Evolutionary conservation across 1,284 basidiomycete species (phyloP), one percentile per base, ranked within the genome.

Genomic region (Marasmius sp.): DNA sequence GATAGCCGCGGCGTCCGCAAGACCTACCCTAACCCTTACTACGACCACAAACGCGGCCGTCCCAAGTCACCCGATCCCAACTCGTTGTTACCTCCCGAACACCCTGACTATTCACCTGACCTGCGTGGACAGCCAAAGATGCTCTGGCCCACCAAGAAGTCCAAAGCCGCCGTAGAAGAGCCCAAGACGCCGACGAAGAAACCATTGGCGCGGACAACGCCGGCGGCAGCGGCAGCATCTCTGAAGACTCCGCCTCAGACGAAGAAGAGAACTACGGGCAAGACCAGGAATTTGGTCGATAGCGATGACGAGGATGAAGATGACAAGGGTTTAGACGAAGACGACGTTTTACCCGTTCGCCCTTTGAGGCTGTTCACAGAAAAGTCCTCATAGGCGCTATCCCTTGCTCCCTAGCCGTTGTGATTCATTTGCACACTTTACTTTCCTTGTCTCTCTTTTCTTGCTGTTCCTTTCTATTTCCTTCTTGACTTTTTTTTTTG

Each of bases 91-190:
- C 81, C 82, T 0, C 70, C 79, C 3, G 75, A 79, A 2, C 78
- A 87, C 63, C 81, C 81, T 0, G 83, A 85, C 59, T 87, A 75
- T 69, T 80, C 80, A 3, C 84, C 85, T 2, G 74, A 78, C 18
- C 70, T 79, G 6, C n/a, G 59, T 41, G 61, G 54, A 27, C 20
- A 52, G 11, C 59, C 62, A 10, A 60, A 52, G 27, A 59, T 36
- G 12, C 57, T 64, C 5, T 64, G 62, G 62, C 62, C 62, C 6
- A 39, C 18, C 18, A 58, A 41, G 51, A 34, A 38, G 50, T 16
- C 33, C 16, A 33, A 22, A 18, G 34, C 27, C 6, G 45, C 16
- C 5, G 34, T 6, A 10, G 52, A 54, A 18, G 52, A 54, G 34
- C 52, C 52, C 9, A 36, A 33, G 34, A 54, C 52, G 14, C 52